Conservation (phyloP, 1,284 basidiomycete genomes). For the Athelia psychrophila region DNA sequence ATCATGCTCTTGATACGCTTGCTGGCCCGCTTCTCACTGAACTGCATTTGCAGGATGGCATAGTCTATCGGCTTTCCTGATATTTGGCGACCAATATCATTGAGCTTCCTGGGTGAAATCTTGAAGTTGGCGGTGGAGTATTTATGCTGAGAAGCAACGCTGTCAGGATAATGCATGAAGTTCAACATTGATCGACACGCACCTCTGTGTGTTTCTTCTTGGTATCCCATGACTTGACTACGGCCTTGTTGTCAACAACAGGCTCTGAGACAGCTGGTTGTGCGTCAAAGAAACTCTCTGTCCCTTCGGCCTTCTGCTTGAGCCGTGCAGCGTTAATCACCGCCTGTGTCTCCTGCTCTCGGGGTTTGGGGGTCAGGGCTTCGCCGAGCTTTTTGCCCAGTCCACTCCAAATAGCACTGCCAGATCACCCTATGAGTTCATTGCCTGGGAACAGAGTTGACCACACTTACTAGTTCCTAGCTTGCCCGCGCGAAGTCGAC, state of each 20-base stretch:
- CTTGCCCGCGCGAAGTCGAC: slow-evolving; percentile 26
- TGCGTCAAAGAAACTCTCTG: slow-evolving; percentile 57
- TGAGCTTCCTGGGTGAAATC: slow-evolving; percentile 91
- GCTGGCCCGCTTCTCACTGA: slow-evolving; percentile 88
- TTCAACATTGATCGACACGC: too few species aligned
- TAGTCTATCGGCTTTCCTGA: slow-evolving; percentile 88
- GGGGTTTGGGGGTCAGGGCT: slow-evolving; percentile 47
- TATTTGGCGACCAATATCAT: slow-evolving; percentile 86
- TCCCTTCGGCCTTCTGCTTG: slow-evolving; percentile 49
- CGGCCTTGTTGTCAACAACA: background rate
- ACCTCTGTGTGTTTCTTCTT: slow-evolving; percentile 1
- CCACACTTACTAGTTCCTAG: slow-evolving; percentile 18
- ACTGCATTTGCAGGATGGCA: slow-evolving; percentile 96
- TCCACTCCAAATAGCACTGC: slow-evolving; percentile 22
- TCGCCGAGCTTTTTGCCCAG: slow-evolving; percentile 59
- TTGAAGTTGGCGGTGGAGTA: slow-evolving; percentile 91
- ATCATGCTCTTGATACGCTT: slow-evolving; percentile 87
- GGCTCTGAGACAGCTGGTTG: slow-evolving; percentile 10
- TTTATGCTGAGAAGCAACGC: slow-evolving; percentile 61
- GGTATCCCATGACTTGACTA: background rate
- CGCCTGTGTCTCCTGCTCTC: slow-evolving; percentile 41
- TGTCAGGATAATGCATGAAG: too few species aligned
- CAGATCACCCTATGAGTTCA: background rate
- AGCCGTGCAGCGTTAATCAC: slow-evolving; percentile 53
- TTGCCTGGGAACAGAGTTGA: background rate